These are phyloP conservation scores for Cynanchum wilfordii DNA, from an alignment of 257 asterid species.

Conservation along the genomic window DNA sequence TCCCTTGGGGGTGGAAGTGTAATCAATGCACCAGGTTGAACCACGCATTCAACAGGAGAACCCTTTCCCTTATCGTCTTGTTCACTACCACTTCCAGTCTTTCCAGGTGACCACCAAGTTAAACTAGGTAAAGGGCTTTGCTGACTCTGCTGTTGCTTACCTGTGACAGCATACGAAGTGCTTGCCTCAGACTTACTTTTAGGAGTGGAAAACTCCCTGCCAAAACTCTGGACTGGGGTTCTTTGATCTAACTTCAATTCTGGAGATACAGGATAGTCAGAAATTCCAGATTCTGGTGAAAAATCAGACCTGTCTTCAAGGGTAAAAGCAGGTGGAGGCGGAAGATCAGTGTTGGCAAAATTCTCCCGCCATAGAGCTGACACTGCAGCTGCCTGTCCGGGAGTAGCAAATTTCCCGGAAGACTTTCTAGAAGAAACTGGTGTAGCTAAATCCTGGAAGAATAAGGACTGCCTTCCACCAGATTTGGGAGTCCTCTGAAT, in stretches of 20 bases:
- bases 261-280: constrained; percentile 65
- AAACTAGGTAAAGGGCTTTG: constrained; percentile 53
- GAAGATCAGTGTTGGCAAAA: constrained; percentile 83
- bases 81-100: constrained; percentile 62
- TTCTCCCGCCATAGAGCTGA: constrained; percentile 96
- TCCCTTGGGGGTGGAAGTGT: constrained; percentile 90
- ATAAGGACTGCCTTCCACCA: constrained; percentile 79
- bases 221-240: constrained; percentile 44
- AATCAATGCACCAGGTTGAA: constrained; percentile 82
- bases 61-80: constrained; percentile 87
- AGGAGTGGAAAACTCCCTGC: constrained; percentile 61
- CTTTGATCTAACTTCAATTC: constrained; percentile 69
- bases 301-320: constrained; percentile 76
- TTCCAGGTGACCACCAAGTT: constrained; percentile 86
- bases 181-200: constrained; percentile 69
- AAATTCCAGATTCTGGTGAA: constrained; percentile 75
- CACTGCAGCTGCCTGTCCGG: constrained; percentile 96
- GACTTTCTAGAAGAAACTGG: constrained; percentile 73
- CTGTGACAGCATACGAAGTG: constrained; percentile 51
- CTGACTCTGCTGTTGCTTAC: constrained; percentile 56
- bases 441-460: constrained; percentile 83
- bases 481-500: constrained; percentile 65
- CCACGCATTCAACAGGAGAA: constrained; percentile 91
- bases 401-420: constrained; percentile 60
- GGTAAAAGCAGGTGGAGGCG: constrained; percentile 88